phyloP scores from a whole-genome alignment of 768 basidiomycete genomes.

The Lyophyllum semitale region DNA sequence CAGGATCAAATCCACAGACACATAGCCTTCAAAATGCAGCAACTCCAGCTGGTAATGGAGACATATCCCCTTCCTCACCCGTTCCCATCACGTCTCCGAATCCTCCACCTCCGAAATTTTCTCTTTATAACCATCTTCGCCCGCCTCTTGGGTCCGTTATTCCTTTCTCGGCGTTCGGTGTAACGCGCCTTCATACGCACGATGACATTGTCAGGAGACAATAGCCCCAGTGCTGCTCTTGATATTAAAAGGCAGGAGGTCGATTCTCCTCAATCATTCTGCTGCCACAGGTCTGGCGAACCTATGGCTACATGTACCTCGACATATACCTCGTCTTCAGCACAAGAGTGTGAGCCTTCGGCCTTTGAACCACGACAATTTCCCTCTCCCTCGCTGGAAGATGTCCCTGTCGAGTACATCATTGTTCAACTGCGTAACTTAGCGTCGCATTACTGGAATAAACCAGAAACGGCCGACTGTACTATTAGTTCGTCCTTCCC shows the following conservation, averaged over 20 bases:
- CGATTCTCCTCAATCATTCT: conserved; percentile 29
- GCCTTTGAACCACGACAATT: conserved; percentile 60
- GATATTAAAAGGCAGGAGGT: conserved; percentile 31
- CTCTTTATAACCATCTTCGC: conserved; percentile 20
- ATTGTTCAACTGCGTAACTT: conserved; percentile 66
- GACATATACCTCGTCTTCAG: conserved; percentile 24
- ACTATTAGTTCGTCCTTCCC: conserved; percentile 58
- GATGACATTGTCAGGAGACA: conserved; percentile 29
- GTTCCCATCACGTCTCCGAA: conserved; percentile 11
- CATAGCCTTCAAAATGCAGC: conserved; percentile 14
- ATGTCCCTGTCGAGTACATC: conserved; percentile 75
- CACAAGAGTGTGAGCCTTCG: conserved; percentile 28
- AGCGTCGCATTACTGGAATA: conserved; percentile 73
- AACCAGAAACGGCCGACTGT: conserved; percentile 76
- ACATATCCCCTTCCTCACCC: conserved; percentile 19
- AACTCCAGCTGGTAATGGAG: conserved; percentile 4
- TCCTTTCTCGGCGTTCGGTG: conserved; percentile 24
- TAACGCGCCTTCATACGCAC: conserved; percentile 13
- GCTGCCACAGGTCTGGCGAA: conserved; percentile 45
- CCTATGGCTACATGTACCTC: conserved; percentile 21
- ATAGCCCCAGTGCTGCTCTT: conserved; percentile 25
- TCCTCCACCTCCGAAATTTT: conserved; percentile 11
- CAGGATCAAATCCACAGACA: conserved; percentile 12
- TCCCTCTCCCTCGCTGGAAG: conserved; percentile 61
- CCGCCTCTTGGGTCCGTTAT: conserved; percentile 29